These are phyloP conservation scores for Schizopora paradoxa DNA, from an alignment of 1,284 basidiomycete genomes.

Conservation along the genomic window DNA sequence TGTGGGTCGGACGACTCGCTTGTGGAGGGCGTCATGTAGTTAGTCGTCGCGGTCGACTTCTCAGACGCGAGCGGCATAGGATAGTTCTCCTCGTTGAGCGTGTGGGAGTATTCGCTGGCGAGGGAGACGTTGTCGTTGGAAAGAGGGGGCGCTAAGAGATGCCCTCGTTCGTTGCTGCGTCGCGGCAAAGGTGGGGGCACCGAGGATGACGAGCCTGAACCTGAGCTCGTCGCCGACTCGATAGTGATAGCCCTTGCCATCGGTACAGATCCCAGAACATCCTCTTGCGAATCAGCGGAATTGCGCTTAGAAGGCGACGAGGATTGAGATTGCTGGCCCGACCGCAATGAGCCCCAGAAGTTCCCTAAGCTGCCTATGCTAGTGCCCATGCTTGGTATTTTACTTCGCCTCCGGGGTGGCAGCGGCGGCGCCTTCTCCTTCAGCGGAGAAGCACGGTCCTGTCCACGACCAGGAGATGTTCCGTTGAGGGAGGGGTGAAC, in stretches of 20 bases:
- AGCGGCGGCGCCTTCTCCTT: conserved; percentile 25
- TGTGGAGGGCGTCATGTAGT: background rate
- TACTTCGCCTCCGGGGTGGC: conserved; percentile 28
- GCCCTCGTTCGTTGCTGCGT: conserved; percentile 33
- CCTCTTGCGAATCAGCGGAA: background rate
- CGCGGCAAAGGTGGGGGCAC: conserved; percentile 30
- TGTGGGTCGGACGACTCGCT: conserved; percentile 8
- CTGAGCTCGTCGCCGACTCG: background rate
- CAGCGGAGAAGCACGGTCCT: background rate
- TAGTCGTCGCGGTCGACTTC: background rate
- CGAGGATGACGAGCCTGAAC: too few species aligned
- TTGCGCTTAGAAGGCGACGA: conserved; percentile 1
- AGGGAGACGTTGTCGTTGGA: too few species aligned
- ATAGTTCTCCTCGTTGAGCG: too few species aligned
- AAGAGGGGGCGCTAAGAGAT: too few species aligned
- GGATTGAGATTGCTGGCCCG: background rate
- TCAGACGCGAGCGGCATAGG: too few species aligned
- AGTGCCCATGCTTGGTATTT: conserved; percentile 23
- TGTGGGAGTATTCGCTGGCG: too few species aligned
- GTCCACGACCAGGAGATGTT: background rate
- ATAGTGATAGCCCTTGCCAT: background rate
- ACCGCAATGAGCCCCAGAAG: conserved; percentile 13
- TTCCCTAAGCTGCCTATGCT: conserved; percentile 13
- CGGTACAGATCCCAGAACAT: too few species aligned
- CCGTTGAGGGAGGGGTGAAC: background rate